Conservation (phyloP, 1,284 basidiomycete species). For the Trametes pubescens region DNA sequence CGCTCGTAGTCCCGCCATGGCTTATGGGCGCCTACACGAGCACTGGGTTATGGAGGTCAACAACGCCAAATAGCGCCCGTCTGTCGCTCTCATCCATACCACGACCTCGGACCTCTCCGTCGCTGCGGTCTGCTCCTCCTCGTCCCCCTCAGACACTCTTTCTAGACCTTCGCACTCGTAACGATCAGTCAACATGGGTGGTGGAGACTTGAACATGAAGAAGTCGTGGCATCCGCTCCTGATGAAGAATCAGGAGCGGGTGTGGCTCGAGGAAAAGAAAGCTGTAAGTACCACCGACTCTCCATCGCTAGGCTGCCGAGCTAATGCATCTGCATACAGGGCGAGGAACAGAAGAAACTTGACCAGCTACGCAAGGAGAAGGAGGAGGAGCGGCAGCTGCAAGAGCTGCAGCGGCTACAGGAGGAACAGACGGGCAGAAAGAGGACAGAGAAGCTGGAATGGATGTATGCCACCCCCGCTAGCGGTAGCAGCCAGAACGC, state of each 20-base stretch:
- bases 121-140: slow-evolving; percentile 19
- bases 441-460: slow-evolving; percentile 92
- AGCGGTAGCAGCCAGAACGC: slow-evolving; percentile 83
- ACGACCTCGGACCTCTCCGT: slow-evolving; percentile 11
- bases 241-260: slow-evolving; percentile 97
- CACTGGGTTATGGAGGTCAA: slow-evolving; percentile 24
- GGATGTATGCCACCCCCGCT: slow-evolving; percentile 98
- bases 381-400: slow-evolving; percentile 96
- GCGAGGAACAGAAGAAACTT: slow-evolving; percentile 98
- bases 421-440: slow-evolving; percentile 96
- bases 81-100: slow-evolving; percentile 13
- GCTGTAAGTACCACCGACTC: slow-evolving; percentile 63
- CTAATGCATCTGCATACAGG: slow-evolving; percentile 51
- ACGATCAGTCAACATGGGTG: slow-evolving; percentile 83
- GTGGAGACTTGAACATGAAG: slow-evolving; percentile 95
- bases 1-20: slow-evolving; percentile 32
- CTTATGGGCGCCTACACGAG: slow-evolving; percentile 17
- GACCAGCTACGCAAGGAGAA: slow-evolving; percentile 97
- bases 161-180: slow-evolving; percentile 22
- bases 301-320: not conserved
- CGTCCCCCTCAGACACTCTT: slow-evolving; percentile 24
- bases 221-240: slow-evolving; percentile 99
- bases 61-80: slow-evolving; percentile 32
- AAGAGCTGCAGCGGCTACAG: slow-evolving; percentile 94
- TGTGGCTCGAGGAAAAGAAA: slow-evolving; percentile 98